Evolutionary conservation across 2,329 filamentous ascomycete genomes (phyloP).

Genomic region (Hypoxylon sp.): DNA sequence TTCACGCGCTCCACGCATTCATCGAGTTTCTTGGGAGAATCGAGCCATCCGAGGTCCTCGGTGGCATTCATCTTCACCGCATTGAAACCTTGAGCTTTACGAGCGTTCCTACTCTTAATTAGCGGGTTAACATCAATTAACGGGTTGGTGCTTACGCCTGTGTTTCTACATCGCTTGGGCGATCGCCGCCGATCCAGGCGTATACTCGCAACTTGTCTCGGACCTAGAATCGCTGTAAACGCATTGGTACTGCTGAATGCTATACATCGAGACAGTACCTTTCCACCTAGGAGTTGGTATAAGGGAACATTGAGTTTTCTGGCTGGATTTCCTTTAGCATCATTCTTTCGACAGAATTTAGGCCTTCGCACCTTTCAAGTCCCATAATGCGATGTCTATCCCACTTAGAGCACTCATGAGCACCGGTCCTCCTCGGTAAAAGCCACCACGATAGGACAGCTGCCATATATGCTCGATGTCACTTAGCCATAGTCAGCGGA

Average conservation of each 20-base stretch:
- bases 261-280: constrained; percentile 49
- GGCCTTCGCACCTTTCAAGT: constrained; percentile 70
- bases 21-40: constrained; percentile 75
- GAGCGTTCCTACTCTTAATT: constrained; percentile 60
- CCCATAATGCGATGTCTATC: constrained; percentile 85
- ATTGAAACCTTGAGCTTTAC: constrained; percentile 72
- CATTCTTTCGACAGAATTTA: neutral
- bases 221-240: constrained; percentile 54
- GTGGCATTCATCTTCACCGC: constrained; percentile 85
- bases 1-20: constrained; percentile 75
- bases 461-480: constrained; percentile 89
- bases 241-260: neutral
- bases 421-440: constrained; percentile 83
- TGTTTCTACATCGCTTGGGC: constrained; percentile 73
- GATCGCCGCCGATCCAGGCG: constrained; percentile 82
- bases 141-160: constrained; percentile 64
- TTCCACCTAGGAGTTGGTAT: constrained; percentile 80
- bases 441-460: constrained; percentile 75
- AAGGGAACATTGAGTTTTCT: constrained; percentile 72
- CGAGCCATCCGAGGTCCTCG: constrained; percentile 81
- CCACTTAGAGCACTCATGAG: constrained; percentile 84
- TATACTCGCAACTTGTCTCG: constrained; percentile 79
- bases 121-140: neutral
- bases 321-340: constrained; percentile 50
- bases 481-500: constrained; percentile 55